phyloP scores from a whole-genome alignment of 768 basidiomycete genomes.

The Rubroboletus satanas region DNA sequence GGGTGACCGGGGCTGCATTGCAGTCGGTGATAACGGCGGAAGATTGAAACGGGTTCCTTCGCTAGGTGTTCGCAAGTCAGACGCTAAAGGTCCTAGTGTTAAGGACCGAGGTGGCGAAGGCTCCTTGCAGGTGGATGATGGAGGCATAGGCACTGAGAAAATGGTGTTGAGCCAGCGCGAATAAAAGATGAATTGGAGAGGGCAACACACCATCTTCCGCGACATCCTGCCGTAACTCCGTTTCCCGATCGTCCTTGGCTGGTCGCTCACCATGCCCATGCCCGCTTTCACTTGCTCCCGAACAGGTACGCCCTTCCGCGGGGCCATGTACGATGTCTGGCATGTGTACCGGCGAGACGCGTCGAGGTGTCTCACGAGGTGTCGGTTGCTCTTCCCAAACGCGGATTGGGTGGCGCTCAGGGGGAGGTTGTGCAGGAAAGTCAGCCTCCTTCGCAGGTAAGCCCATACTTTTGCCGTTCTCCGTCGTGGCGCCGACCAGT shows the following conservation, averaged over 20 bases:
- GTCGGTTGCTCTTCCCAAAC: constrained; percentile 25
- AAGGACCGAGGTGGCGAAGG: not conserved
- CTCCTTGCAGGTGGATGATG: not conserved
- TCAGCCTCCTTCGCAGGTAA: not conserved
- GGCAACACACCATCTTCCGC: constrained; percentile 9
- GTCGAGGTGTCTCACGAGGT: constrained; percentile 9
- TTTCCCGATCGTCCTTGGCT: not conserved
- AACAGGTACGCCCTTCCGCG: not conserved
- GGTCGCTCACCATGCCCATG: not conserved
- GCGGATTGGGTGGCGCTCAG: constrained; percentile 24
- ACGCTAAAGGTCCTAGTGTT: not conserved
- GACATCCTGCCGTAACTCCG: not conserved
- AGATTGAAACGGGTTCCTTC: not conserved
- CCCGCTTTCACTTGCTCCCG: not conserved
- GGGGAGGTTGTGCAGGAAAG: not conserved
- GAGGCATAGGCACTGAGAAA: constrained; percentile 2
- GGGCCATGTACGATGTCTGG: not conserved
- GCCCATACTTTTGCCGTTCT: not conserved
- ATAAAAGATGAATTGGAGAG: not conserved
- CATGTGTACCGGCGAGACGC: constrained; percentile 9
- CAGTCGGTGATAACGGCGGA: not conserved
- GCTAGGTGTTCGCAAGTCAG: not conserved
- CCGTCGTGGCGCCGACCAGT: not conserved
- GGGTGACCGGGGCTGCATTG: not conserved
- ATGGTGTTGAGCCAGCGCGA: constrained; percentile 4